Base-by-base conservation (phyloP, 768 basidiomycete genomes). In the Xerocomus brunneocitrinus region DNA sequence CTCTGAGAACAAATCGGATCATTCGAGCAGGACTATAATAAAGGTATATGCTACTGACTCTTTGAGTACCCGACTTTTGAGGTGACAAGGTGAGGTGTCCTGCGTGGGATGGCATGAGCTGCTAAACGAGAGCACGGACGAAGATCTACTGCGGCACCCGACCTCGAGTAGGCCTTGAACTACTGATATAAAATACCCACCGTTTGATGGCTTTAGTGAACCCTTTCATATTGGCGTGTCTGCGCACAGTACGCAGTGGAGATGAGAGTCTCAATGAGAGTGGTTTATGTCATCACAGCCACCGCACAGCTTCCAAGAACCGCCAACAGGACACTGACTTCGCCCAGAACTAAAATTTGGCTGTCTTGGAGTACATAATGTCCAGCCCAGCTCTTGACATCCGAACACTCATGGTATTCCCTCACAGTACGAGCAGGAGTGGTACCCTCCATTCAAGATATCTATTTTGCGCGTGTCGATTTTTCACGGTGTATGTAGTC, bases 21-120 rank as follows among this genome's bases (percentile, higher is more conserved):
- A 50, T 22, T 40, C 32, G 39, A 19, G 38, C 19, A 22, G 9
- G 39, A 24, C 5, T 24, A 19, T 14, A 19, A 41, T 14, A 19
- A 41, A 30, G 13, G n/a, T 14, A 58, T 44, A 19, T 52, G 16
- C 40, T 3, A 69, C 83, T 75, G 66, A 95, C 95, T 95, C 80
- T 95, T 95, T 34, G 93, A 71, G 82, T 93, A 87, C 30, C 97
- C 97, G 62, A 89, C 85, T 76, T 85, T 90, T 63, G 81, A 80
- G 53, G 88, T 91, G 67, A 99, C 76, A 65, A 91, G 73, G 73
- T 94, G 92, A 64, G 97, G 97, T 50, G 95, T 94, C 65, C 95
- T 92, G 56, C 32, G 46, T 66, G 8, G 34, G 22, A 25, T 4
- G 24, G 7, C 22, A 31, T 57, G 14, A 66, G 54, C 42, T 31